Percentiles rank a stretch among this genome's conserved stretches.
phyloP scores from a whole-genome alignment of 2,329 filamentous ascomycete species.

The Cercospora nicotianae region DNA sequence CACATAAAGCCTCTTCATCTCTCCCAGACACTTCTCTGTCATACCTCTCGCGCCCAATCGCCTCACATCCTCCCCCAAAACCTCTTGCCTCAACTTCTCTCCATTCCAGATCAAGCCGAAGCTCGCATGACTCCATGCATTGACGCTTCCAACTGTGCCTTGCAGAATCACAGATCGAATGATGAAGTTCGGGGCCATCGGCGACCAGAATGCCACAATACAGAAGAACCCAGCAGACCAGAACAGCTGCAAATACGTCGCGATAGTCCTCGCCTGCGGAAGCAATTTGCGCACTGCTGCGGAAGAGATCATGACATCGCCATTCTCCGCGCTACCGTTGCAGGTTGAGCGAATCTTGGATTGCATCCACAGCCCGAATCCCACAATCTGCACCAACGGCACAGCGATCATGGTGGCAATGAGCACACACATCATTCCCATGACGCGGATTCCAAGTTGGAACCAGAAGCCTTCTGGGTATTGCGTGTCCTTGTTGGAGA shows the following conservation, averaged over 20 bases:
- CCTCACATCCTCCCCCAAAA: neutral
- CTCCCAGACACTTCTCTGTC: neutral
- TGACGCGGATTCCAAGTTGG: neutral
- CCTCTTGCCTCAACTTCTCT: conserved; percentile 2
- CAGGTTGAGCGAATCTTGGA: neutral
- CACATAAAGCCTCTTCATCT: neutral
- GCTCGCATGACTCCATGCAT: conserved; percentile 2
- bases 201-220: conserved; percentile 5
- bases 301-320: neutral
- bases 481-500: neutral
- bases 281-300: neutral
- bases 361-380: conserved; percentile 3
- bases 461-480: conserved; percentile 1
- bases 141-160: neutral
- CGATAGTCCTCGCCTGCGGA: neutral
- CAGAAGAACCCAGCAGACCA: neutral
- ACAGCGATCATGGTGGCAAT: neutral
- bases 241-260: neutral
- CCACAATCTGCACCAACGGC: conserved; percentile 7
- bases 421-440: neutral
- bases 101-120: neutral
- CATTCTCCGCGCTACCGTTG: neutral
- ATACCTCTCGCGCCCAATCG: neutral
- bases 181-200: neutral
- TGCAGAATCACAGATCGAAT: conserved; percentile 3